Base-by-base conservation (phyloP, 306 rosid genomes). In the Quercus parvula region DNA sequence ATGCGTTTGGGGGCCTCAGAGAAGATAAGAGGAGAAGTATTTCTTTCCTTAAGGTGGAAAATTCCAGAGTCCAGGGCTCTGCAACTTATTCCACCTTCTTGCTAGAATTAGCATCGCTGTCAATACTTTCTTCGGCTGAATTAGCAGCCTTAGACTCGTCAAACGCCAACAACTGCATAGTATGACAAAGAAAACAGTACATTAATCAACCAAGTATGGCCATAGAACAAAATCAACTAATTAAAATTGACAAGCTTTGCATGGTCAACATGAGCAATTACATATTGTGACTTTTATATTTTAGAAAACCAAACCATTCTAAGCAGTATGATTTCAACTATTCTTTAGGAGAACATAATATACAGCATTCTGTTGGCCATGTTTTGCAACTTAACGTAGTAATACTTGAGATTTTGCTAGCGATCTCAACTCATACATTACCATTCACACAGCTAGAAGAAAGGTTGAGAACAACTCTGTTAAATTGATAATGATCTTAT, bases 141-240 rank as follows among this genome's bases (percentile, higher is more conserved):
- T 44, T n/a, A 2, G 86, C 79, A 3, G 81, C 71, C 86, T 90
- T 96, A 8, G 97, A 91, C 89, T 96, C 99, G 68, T 93, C 96
- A 46, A 96, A 96, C 73, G 87, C 99, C 89, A 96, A 81, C 85
- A 96, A 79, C 99, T 93, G 89, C 84, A 72, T 33, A 10, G 70
- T 56, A 83, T 27, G 73, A 74, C 79, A 71, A 22, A 70, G 28
- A 82, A 41, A 31, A 44, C 56, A 31, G 57, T 58, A 73, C 61
- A 70, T 66, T 17, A 15, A 75, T 35, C 62, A 76, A 51, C 79
- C 73, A 38, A 24, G 28, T 30, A 41, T 73, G 64, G 44, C 35
- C 35, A n/a, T 59, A 9, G 7, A 22, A 59, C 18, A 59, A 20
- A 13, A 59, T 59, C 6, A 44, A 44, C 51, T 58, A 58, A 22